Evolutionary conservation across 2,329 filamentous ascomycete species (phyloP).

Genomic region (Fusarium chaquense): DNA sequence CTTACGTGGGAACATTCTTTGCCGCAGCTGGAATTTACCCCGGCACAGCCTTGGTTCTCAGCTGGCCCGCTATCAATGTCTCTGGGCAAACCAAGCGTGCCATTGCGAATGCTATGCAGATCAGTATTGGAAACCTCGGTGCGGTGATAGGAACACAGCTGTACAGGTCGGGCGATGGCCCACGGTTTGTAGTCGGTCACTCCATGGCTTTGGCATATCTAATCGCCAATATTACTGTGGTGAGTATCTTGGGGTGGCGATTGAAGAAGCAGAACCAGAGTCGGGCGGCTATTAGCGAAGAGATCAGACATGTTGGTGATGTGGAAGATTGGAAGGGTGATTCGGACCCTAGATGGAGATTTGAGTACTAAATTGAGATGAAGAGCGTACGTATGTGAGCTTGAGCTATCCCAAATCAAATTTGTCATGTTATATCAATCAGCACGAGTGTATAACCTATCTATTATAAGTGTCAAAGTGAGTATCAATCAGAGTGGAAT

Average conservation of each 20-base stretch:
- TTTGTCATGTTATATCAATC: rapidly evolving
- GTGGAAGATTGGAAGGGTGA: conserved; percentile 70
- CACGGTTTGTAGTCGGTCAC: conserved; percentile 75
- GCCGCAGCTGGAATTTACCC: conserved; percentile 76
- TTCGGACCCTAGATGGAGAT: conserved; percentile 74
- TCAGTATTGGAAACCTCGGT: conserved; percentile 76
- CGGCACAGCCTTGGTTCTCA: conserved; percentile 70
- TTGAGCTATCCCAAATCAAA: not conserved
- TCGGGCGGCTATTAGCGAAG: conserved; percentile 58
- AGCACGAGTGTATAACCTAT: rapidly evolving
- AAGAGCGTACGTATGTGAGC: not conserved
- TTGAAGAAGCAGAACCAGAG: conserved; percentile 69
- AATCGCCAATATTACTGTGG: conserved; percentile 67
- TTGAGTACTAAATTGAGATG: conserved; percentile 58
- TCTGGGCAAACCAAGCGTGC: conserved; percentile 77
- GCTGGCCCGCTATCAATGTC: conserved; percentile 79
- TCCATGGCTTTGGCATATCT: conserved; percentile 75
- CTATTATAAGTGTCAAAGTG: rapidly evolving
- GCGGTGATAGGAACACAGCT: conserved; percentile 77
- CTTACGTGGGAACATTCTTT: conserved; percentile 72
- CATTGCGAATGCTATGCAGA: conserved; percentile 77
- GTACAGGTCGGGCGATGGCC: conserved; percentile 70
- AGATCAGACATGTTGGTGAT: conserved; percentile 63
- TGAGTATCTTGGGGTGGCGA: conserved; percentile 63
- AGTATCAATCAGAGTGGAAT: not conserved